phyloP scores from a whole-genome alignment of 352 stramenopile genomes.

The Phytopythium chamaehyphon region DNA sequence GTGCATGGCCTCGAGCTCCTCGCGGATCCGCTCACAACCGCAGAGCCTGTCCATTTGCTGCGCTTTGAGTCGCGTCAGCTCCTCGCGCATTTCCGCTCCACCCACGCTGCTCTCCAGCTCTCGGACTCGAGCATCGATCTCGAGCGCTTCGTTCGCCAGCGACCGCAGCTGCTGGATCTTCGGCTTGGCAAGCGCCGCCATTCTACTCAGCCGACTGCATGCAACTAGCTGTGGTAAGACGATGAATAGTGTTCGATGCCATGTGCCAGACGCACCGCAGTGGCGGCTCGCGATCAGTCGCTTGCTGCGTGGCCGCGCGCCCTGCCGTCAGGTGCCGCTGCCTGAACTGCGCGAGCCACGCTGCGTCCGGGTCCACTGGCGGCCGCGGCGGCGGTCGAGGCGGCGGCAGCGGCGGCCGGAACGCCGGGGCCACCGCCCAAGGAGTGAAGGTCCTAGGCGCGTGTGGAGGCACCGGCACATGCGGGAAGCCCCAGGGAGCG shows the following conservation, averaged over 20 bases:
- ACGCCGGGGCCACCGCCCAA: neutral
- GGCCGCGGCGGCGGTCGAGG: neutral
- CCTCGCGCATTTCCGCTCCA: too few species aligned
- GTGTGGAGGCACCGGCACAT: too few species aligned
- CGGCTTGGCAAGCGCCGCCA: slow-evolving; percentile 1
- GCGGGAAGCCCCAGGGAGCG: too few species aligned
- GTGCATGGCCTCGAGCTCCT: slow-evolving; percentile 4
- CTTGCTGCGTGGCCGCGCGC: neutral
- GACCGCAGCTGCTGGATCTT: neutral
- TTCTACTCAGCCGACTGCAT: neutral
- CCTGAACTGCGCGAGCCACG: slow-evolving; percentile 2
- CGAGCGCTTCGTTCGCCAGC: slow-evolving; percentile 1
- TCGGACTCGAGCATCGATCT: neutral
- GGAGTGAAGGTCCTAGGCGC: neutral
- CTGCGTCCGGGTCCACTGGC: neutral
- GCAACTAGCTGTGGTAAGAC: neutral
- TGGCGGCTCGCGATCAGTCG: neutral
- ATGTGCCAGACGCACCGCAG: neutral
- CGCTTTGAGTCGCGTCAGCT: neutral
- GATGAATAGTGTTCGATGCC: neutral
- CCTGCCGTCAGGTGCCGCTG: neutral
- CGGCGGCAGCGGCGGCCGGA: neutral
- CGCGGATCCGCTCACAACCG: slow-evolving; percentile 1
- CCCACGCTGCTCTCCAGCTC: neutral
- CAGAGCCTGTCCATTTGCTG: neutral